Conservation (phyloP, 2,329 filamentous ascomycete species). For the Verticillium albo-atrum region DNA sequence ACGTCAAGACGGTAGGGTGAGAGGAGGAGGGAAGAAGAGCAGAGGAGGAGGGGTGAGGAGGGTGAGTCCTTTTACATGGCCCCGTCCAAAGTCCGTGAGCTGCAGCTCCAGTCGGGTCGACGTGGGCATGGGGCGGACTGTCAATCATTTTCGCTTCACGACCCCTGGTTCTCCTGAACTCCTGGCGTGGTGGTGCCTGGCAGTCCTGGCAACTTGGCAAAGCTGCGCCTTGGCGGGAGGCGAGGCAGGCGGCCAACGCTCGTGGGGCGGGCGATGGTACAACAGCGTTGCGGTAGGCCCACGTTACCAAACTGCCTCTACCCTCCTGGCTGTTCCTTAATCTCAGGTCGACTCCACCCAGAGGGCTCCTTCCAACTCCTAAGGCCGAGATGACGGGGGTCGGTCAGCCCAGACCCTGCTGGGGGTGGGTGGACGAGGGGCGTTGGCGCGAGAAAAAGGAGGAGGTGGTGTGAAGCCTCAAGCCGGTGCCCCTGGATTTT, state of each 20-base stretch:
- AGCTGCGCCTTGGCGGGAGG: background rate
- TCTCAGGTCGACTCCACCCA: background rate
- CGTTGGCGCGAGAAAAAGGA: background rate
- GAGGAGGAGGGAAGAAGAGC: constrained; percentile 3
- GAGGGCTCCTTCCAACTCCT: background rate
- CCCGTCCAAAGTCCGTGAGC: background rate
- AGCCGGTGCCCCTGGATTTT: constrained; percentile 6
- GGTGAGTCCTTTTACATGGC: constrained; percentile 3
- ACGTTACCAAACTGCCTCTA: background rate
- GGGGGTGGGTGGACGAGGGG: background rate
- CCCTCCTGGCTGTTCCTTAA: constrained; percentile 2
- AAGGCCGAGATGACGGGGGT: background rate
- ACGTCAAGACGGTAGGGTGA: background rate
- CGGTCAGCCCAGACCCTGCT: background rate
- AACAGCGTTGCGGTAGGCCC: background rate
- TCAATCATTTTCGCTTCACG: background rate
- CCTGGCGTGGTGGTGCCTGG: background rate
- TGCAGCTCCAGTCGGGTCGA: background rate
- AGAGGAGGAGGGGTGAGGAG: background rate
- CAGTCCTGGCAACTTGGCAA: background rate
- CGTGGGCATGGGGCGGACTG: background rate
- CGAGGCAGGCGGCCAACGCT: background rate
- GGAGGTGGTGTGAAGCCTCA: background rate
- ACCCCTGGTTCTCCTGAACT: background rate
- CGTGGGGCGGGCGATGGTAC: background rate